phyloP scores from a whole-genome alignment of 139 green algal genomes.

The Tetradesmus lagerheimii region DNA sequence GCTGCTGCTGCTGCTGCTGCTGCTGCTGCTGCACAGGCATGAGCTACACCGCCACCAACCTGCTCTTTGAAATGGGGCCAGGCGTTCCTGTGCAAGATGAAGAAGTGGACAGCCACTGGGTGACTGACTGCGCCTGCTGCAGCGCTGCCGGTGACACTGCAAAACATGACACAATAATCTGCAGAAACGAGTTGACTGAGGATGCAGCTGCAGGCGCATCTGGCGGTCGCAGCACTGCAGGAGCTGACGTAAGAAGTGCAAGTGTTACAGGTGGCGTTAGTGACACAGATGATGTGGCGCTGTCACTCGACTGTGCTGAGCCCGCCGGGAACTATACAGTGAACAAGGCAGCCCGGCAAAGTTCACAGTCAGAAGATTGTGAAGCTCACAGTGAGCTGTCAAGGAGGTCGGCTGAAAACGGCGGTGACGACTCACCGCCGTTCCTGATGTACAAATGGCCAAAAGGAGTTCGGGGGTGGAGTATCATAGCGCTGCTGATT shows the following conservation, averaged over 20 bases:
- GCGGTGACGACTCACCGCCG: neutral
- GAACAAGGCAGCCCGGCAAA: neutral
- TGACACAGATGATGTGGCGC: neutral
- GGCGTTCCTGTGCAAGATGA: neutral
- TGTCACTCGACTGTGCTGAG: neutral
- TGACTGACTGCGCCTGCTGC: neutral
- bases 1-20: too few relatives aligned
- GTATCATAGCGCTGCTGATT: neutral
- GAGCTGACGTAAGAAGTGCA: neutral
- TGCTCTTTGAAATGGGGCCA: neutral
- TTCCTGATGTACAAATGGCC: constrained; percentile 18
- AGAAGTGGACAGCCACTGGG: neutral
- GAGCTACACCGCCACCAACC: neutral
- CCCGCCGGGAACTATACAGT: neutral
- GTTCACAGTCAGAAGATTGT: neutral
- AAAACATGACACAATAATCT: neutral
- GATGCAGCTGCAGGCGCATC: neutral
- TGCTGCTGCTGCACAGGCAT: neutral
- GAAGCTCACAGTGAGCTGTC: neutral
- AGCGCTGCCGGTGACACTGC: neutral
- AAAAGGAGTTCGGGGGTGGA: neutral
- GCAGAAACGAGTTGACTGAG: neutral
- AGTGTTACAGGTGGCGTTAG: neutral
- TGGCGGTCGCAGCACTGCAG: too few relatives aligned
- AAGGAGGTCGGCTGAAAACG: too few relatives aligned